phyloP scores from a whole-genome alignment of 805 yeast genomes.

The Saccharomycopsis fermentans region DNA sequence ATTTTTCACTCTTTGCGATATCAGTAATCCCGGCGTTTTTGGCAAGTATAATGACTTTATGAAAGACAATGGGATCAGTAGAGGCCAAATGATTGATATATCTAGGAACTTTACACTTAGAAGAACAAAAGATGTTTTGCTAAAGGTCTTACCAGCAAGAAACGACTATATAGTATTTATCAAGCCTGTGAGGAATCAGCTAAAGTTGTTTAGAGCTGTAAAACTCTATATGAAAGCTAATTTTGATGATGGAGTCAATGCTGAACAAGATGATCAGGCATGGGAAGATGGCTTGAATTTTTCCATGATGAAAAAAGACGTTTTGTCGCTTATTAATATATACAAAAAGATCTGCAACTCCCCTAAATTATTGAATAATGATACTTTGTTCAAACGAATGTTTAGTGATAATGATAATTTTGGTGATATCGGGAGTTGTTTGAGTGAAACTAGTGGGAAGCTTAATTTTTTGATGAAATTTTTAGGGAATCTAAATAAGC shows the following conservation, averaged over 20 bases:
- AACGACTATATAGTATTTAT: constrained; percentile 71
- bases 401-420: constrained; percentile 16
- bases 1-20: constrained; percentile 70
- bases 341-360: constrained; percentile 80
- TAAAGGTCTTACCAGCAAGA: constrained; percentile 56
- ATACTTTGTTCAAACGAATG: constrained; percentile 29
- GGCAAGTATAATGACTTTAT: constrained; percentile 55
- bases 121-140: constrained; percentile 50
- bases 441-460: constrained; percentile 43
- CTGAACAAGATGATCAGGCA: constrained; percentile 8
- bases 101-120: constrained; percentile 65
- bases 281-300: constrained; percentile 22
- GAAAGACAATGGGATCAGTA: constrained; percentile 21
- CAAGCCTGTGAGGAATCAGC: constrained; percentile 59
- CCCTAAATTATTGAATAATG: constrained; percentile 50
- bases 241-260: constrained; percentile 22
- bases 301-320: constrained; percentile 27
- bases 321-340: constrained; percentile 60
- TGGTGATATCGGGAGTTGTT: no score
- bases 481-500: constrained; percentile 36
- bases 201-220: constrained; percentile 43
- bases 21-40: constrained; percentile 74
- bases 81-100: constrained; percentile 43
- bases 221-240: constrained; percentile 28
- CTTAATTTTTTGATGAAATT: constrained; percentile 48